Base-by-base conservation (phyloP, 176 grass and related monocot species). In the Bonia amplexicaulis region DNA sequence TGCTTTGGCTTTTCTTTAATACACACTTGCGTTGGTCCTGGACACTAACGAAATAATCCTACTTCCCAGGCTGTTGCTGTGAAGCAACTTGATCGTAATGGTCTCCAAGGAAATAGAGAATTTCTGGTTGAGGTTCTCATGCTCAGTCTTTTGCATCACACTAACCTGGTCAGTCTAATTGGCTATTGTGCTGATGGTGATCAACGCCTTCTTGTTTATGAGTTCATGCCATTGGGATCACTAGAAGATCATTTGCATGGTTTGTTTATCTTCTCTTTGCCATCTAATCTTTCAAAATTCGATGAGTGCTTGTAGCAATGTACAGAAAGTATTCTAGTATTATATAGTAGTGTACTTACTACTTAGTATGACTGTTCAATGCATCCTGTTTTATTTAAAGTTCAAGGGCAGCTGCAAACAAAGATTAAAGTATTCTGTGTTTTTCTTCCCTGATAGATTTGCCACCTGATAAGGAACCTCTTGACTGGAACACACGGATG, bases 161-260 rank as follows among this genome's bases (percentile, higher is more conserved):
- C 92, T 75, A 97, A 97, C 87, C 80, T 97, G 74, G 94, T 97
- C 71, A 97, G 84, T 90, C 67, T 97, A 77, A 94, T 92, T 82
- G 94, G 94, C 6, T 97, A 97, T 40, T 97, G 94, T 93, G 94
- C 94, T 75, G 92, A 97, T 86, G 92, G 92, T 71, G 94, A 94
- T 73, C 92, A 97, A 78, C 92, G 94, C 71, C 91, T 97, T 75
- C 94, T 97, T 79, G 94, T 97, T 57, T 97, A 97, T 23, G 94
- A 97, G 76, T 97, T 94, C 59, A 97, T 97, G 94, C 94, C 94
- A 74, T 86, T 97, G 90, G 94, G 94, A 20, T 97, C 94, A 73
- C 85, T 97, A 84, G 94, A 97, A 90, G 94, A 94, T 82, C 94
- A 97, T 86, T 78, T 97, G 75, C 94, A 94, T 88, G 94, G 94